Conservation (phyloP, 371 early-diverging fungal genomes). For the Amoeboaphelidium protococcarum region DNA sequence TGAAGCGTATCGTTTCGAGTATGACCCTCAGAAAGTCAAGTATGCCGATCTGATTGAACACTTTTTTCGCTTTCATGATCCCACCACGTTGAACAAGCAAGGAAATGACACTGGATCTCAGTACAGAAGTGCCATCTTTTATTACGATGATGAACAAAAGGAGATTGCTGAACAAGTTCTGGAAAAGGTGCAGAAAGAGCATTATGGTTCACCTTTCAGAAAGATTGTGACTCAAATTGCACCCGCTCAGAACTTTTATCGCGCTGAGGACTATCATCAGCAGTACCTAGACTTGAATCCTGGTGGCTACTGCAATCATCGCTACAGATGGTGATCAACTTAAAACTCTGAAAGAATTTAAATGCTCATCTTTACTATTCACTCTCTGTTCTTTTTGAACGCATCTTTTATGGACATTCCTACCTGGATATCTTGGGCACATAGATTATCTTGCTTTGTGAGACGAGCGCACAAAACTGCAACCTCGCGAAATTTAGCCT, state of each 20-base stretch:
- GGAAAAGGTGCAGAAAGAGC: constrained; percentile 26
- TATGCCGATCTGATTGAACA: constrained; percentile 43
- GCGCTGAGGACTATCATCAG: constrained; percentile 67
- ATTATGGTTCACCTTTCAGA: constrained; percentile 22
- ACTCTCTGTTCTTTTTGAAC: constrained; percentile 29
- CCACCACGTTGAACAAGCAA: constrained; percentile 28
- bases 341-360: no score
- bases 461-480: constrained; percentile 21
- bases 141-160: constrained; percentile 39
- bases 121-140: constrained; percentile 67
- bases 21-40: constrained; percentile 32
- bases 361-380: no score
- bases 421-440: constrained; percentile 31
- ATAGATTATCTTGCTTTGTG: constrained; percentile 29
- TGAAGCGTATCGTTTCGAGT: constrained; percentile 49
- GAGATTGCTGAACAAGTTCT: constrained; percentile 38
- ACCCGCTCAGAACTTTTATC: constrained; percentile 37
- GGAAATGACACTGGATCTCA: constrained; percentile 43
- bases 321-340: no score
- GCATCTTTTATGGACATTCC: constrained; percentile 31
- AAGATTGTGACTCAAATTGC: constrained; percentile 44
- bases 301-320: no score
- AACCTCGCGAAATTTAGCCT: constrained; percentile 21
- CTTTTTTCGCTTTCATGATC: constrained; percentile 66
- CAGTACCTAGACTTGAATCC: no score